phyloP scores from a whole-genome alignment of 768 basidiomycete species.

The Lyophyllum decastes region DNA sequence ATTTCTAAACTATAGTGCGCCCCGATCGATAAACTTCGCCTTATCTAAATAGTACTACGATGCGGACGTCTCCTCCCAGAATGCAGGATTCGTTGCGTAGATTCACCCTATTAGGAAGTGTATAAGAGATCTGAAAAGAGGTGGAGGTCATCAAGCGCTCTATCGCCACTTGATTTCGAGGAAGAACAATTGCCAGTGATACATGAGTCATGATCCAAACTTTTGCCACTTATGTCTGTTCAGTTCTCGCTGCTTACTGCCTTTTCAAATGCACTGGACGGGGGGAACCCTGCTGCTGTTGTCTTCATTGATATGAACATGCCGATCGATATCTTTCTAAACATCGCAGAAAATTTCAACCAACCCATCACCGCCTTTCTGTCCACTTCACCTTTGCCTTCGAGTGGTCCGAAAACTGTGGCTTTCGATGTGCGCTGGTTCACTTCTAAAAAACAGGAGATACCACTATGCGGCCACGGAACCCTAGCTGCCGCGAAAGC shows the following conservation, averaged over 20 bases:
- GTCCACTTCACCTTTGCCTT: slow-evolving; percentile 9
- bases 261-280: slow-evolving; percentile 39
- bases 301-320: slow-evolving; percentile 33
- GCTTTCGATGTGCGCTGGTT: slow-evolving; percentile 41
- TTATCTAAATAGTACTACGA: no score
- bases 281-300: slow-evolving; percentile 47
- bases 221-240: slow-evolving; percentile 16
- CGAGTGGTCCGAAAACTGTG: slow-evolving; percentile 16
- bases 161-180: no score
- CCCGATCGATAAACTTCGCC: no score
- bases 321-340: slow-evolving; percentile 27
- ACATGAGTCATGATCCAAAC: not conserved
- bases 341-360: slow-evolving; percentile 42
- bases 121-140: no score
- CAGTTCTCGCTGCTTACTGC: slow-evolving; percentile 43
- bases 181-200: not conserved
- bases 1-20: no score
- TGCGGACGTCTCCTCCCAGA: no score
- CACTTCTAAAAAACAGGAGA: slow-evolving; percentile 26
- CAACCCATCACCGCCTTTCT: slow-evolving; percentile 33
- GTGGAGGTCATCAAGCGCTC: no score
- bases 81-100: no score
- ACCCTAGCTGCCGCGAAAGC: slow-evolving; percentile 44
- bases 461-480: slow-evolving; percentile 44
- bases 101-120: no score